phyloP scores from a whole-genome alignment of 495 filamentous ascomycete genomes.

The Lasiosphaeria miniovina region DNA sequence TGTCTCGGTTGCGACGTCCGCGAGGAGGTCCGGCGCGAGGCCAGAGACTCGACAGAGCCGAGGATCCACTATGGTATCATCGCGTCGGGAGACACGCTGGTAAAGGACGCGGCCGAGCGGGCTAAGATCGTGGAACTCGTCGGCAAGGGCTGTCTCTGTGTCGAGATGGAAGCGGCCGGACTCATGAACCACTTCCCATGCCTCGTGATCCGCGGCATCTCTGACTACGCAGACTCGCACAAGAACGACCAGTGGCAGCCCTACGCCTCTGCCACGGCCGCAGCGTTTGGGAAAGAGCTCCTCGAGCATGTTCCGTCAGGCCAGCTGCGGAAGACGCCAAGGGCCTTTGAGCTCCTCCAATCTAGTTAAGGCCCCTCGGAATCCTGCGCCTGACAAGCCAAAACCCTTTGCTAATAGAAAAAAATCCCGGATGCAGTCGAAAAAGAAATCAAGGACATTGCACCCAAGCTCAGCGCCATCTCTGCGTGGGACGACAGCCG shows the following conservation, averaged over 20 bases:
- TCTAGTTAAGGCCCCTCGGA: neutral
- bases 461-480: neutral
- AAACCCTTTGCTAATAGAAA: neutral
- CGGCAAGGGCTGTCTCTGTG: slow-evolving; percentile 17
- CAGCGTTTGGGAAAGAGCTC: slow-evolving; percentile 32
- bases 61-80: slow-evolving; percentile 41
- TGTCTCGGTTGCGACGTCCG: slow-evolving; percentile 10
- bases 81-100: slow-evolving; percentile 38
- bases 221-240: slow-evolving; percentile 41
- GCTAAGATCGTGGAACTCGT: slow-evolving; percentile 2
- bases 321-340: neutral
- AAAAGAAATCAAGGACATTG: neutral
- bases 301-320: neutral
- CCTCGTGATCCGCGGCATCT: slow-evolving; percentile 38
- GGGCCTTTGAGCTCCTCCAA: neutral
- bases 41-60: slow-evolving; percentile 18
- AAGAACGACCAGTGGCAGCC: slow-evolving; percentile 37
- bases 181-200: slow-evolving; percentile 21
- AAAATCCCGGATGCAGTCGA: neutral
- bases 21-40: slow-evolving; percentile 13
- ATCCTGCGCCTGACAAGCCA: too few relatives aligned
- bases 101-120: slow-evolving; percentile 21
- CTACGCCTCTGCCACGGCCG: slow-evolving; percentile 35
- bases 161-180: slow-evolving; percentile 32
- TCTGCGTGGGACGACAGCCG: neutral